phyloP scores from a whole-genome alignment of 306 rosid genomes.

The Luffa aegyptiaca region DNA sequence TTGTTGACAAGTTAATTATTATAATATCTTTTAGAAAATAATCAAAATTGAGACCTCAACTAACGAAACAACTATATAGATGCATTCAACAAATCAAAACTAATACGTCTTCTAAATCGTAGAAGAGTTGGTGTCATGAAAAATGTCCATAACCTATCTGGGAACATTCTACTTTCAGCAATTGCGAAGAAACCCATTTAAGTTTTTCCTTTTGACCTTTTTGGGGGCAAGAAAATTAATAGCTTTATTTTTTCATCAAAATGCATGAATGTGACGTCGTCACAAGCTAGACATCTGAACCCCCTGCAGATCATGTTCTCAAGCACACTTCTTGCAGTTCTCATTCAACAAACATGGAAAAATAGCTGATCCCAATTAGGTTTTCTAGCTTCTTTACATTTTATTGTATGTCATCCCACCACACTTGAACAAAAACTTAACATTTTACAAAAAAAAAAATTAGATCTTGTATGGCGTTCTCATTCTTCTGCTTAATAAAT shows the following conservation, averaged over 20 bases:
- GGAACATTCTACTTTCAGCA: neutral
- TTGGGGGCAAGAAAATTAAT: neutral
- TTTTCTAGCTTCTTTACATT: neutral
- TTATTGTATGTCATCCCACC: neutral
- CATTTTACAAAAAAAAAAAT: neutral
- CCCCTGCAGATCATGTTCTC: neutral
- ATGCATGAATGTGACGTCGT: neutral
- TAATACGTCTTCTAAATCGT: neutral
- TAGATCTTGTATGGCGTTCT: neutral
- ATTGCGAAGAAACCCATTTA: neutral
- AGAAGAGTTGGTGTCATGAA: neutral
- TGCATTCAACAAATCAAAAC: neutral
- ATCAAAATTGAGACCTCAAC: neutral
- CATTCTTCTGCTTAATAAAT: neutral
- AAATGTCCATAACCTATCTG: neutral
- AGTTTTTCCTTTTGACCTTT: neutral
- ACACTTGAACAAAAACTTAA: neutral
- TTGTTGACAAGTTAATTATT: neutral
- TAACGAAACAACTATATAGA: neutral
- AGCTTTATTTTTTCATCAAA: neutral
- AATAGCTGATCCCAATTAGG: neutral
- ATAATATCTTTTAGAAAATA: neutral
- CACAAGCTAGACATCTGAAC: neutral
- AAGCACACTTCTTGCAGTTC: neutral
- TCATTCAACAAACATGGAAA: neutral